These are phyloP conservation scores for Dryas octopetala DNA, from an alignment of 306 rosid genomes.

Conservation along the genomic window DNA sequence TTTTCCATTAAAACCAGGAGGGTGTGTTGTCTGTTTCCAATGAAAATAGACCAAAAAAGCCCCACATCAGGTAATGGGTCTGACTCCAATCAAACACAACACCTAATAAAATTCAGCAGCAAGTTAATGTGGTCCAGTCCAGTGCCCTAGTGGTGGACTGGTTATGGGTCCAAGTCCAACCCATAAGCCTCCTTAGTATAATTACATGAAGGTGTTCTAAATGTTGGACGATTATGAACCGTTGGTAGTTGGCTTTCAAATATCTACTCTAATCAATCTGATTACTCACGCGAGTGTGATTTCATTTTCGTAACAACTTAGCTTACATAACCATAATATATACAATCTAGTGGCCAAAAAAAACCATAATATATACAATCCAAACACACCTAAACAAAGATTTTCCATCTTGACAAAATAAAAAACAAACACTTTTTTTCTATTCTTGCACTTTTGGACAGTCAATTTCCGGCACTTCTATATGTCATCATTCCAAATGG, in stretches of 20 bases:
- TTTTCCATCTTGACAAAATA: background rate
- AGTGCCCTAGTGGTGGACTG: background rate
- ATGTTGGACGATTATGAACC: too few species aligned
- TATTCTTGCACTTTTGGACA: background rate
- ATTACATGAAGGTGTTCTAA: too few species aligned
- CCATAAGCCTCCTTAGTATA: background rate
- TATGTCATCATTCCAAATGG: constrained; percentile 14
- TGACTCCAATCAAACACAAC: constrained; percentile 24
- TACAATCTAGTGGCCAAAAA: background rate
- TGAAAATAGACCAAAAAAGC: constrained; percentile 12
- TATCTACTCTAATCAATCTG: too few species aligned
- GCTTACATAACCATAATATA: background rate
- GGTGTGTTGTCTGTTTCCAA: constrained; percentile 43
- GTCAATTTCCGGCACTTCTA: constrained; percentile 21
- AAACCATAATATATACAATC: background rate
- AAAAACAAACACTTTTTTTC: background rate
- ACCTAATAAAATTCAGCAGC: constrained; percentile 25
- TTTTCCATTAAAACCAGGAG: constrained; percentile 41
- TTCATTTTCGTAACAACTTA: background rate
- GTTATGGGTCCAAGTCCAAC: background rate
- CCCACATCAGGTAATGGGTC: constrained; percentile 48
- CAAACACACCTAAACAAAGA: constrained; percentile 7
- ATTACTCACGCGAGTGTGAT: too few species aligned
- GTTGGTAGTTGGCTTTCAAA: too few species aligned
- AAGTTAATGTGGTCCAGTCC: constrained; percentile 27